Conservation (phyloP, 2,329 filamentous ascomycete genomes). For the Alternaria angustiovoidea region DNA sequence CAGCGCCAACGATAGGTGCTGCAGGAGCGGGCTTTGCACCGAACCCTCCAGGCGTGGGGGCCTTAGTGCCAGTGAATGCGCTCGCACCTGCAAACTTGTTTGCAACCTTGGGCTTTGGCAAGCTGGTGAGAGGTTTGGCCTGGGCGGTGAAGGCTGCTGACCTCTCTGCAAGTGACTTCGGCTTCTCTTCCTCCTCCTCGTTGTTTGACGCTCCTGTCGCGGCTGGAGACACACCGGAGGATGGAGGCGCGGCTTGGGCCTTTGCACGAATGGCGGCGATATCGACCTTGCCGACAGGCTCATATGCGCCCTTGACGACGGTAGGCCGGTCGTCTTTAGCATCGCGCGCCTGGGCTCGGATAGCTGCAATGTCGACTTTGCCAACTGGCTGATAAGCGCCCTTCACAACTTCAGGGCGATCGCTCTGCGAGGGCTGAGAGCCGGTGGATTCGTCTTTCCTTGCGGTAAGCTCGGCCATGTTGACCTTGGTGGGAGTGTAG, state of each 20-base stretch:
- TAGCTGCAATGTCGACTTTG: slow-evolving; percentile 95
- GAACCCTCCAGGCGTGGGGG: slow-evolving; percentile 77
- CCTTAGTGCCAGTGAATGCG: slow-evolving; percentile 86
- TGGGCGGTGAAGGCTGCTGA: slow-evolving; percentile 73
- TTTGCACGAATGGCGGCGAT: slow-evolving; percentile 91
- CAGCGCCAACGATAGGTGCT: slow-evolving; percentile 74
- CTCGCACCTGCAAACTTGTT: slow-evolving; percentile 82
- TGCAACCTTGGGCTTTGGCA: slow-evolving; percentile 94
- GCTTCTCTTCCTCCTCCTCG: slow-evolving; percentile 55
- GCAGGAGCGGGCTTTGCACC: slow-evolving; percentile 67
- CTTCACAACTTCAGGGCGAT: slow-evolving; percentile 71
- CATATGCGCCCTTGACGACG: slow-evolving; percentile 89
- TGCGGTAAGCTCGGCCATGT: slow-evolving; percentile 83
- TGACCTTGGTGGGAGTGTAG: slow-evolving; percentile 95
- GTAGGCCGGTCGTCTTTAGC: slow-evolving; percentile 80
- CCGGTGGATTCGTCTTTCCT: slow-evolving; percentile 74
- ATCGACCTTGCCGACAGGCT: slow-evolving; percentile 95
- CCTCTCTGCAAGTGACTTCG: slow-evolving; percentile 76
- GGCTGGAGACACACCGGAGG: slow-evolving; percentile 53
- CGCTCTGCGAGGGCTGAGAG: slow-evolving; percentile 61
- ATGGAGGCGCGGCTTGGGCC: slow-evolving; percentile 64
- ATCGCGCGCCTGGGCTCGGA: slow-evolving; percentile 74
- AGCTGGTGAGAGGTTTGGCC: slow-evolving; percentile 81
- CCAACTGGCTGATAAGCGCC: slow-evolving; percentile 93
- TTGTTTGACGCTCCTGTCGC: slow-evolving; percentile 54